Conservation (phyloP, 176 grass and related monocot genomes). For the Cenchrus fungigraminus region DNA sequence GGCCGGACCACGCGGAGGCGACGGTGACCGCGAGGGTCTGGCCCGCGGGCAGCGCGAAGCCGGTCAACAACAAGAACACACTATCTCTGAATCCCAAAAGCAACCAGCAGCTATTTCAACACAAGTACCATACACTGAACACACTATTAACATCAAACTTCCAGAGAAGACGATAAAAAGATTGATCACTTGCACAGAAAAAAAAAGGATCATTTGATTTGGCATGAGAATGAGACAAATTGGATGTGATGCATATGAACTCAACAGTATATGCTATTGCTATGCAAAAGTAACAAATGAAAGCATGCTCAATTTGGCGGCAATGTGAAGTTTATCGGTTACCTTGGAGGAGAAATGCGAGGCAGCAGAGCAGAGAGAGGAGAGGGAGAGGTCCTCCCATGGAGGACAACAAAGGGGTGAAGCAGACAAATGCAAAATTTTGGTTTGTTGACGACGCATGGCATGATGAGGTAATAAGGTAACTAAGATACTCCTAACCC, state of each 20-base stretch:
- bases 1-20: conserved; percentile 49
- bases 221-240: no score
- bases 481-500: neutral
- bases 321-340: neutral
- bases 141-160: no score
- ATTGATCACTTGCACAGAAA: neutral
- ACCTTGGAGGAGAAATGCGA: conserved; percentile 44
- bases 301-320: neutral
- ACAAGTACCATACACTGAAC: neutral
- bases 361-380: conserved; percentile 27
- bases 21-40: conserved; percentile 21
- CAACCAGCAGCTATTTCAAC: neutral
- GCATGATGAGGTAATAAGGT: neutral
- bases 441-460: neutral
- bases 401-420: conserved; percentile 17
- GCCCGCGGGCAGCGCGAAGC: conserved; percentile 49
- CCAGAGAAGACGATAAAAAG: neutral
- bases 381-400: conserved; percentile 35
- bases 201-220: neutral
- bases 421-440: neutral
- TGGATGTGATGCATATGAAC: no score
- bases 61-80: conserved; percentile 14
- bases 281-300: neutral
- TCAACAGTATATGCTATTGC: neutral
- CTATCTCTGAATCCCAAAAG: neutral